These are phyloP conservation scores for Bruguiera hainesii DNA, from an alignment of 441 rosid species.

Conservation along the genomic window DNA sequence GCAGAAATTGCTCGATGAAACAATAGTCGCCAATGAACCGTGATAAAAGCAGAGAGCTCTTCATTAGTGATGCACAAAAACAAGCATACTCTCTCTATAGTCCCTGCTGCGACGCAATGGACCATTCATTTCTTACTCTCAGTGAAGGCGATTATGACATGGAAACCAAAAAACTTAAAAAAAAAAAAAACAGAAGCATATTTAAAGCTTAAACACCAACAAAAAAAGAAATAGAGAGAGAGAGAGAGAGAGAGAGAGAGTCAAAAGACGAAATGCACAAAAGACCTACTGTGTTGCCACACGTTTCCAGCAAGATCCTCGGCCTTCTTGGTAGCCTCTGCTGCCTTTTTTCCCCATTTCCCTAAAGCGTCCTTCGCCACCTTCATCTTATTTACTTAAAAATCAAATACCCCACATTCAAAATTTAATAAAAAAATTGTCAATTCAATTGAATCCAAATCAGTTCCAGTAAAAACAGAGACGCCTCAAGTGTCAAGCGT, in stretches of 20 bases:
- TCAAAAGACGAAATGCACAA: not conserved
- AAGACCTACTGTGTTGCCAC: slow-evolving; percentile 79
- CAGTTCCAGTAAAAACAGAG: not conserved
- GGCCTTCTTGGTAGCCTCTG: slow-evolving; percentile 75
- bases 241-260: not conserved
- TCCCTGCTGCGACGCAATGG: too few relatives aligned
- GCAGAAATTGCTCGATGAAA: too few relatives aligned
- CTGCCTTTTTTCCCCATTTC: slow-evolving; percentile 75
- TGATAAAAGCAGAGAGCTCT: too few relatives aligned
- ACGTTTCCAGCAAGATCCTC: slow-evolving; percentile 87
- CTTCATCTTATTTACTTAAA: slow-evolving; percentile 62
- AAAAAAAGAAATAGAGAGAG: not conserved
- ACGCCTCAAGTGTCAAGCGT: not conserved
- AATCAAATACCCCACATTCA: slow-evolving; percentile 21
- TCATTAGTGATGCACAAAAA: too few relatives aligned
- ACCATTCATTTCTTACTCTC: too few relatives aligned
- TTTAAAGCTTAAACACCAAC: not conserved
- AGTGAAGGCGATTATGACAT: too few relatives aligned
- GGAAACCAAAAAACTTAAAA: too few relatives aligned
- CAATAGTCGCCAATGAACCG: too few relatives aligned
- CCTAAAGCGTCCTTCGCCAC: slow-evolving; percentile 68
- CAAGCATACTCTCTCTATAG: too few relatives aligned
- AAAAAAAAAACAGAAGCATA: not conserved
- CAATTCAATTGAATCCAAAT: not conserved
- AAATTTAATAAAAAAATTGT: not conserved